Percentiles rank a stretch among this genome's conserved stretches.
Conservation (phyloP, 768 basidiomycete genomes). For the Holtermannia corniformis region DNA sequence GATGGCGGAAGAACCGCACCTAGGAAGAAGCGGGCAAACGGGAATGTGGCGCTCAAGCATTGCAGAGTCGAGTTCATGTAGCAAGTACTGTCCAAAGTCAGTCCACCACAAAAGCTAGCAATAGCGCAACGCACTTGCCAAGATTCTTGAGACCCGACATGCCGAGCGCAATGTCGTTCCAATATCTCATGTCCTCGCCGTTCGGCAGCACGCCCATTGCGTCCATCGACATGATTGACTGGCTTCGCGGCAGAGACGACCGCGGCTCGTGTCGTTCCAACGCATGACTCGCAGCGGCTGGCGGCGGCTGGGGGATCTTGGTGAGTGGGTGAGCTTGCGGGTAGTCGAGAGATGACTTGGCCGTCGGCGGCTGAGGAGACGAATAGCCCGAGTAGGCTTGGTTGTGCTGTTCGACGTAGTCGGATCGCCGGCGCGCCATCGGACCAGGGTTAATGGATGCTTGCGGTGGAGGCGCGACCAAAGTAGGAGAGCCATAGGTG, state of each 20-base stretch:
- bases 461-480: slow-evolving; percentile 60
- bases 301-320: slow-evolving; percentile 59
- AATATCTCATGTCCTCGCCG: slow-evolving; percentile 75
- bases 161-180: slow-evolving; percentile 69
- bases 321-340: slow-evolving; percentile 44
- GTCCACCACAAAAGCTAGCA: neutral
- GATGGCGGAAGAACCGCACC: slow-evolving; percentile 47
- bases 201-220: slow-evolving; percentile 54
- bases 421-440: slow-evolving; percentile 60
- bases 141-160: slow-evolving; percentile 85
- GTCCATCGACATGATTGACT: slow-evolving; percentile 32
- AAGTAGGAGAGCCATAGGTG: slow-evolving; percentile 41
- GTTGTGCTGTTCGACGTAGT: slow-evolving; percentile 70
- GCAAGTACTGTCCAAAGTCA: slow-evolving; percentile 69
- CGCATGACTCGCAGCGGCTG: slow-evolving; percentile 59
- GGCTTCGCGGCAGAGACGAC: slow-evolving; percentile 36
- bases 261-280: slow-evolving; percentile 70
- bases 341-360: slow-evolving; percentile 63
- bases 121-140: slow-evolving; percentile 41
- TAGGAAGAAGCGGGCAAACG: slow-evolving; percentile 85
- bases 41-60: slow-evolving; percentile 87
- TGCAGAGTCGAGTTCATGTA: slow-evolving; percentile 99
- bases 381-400: slow-evolving; percentile 39
- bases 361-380: slow-evolving; percentile 47
- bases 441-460: slow-evolving; percentile 75